Conservation (phyloP, 75 land plant species). For the Sequoia sempervirens region DNA sequence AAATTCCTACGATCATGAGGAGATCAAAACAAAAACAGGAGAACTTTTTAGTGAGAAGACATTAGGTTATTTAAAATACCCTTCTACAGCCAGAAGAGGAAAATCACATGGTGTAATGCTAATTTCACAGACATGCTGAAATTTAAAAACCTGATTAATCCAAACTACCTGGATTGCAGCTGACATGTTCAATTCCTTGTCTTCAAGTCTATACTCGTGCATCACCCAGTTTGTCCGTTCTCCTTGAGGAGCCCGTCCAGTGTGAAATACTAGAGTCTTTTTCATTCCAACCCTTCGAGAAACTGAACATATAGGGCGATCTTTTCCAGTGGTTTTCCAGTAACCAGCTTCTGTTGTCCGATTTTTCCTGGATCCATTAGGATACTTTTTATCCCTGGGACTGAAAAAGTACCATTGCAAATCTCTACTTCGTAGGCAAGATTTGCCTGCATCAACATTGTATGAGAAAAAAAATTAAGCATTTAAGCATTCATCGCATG, state of each 20-base stretch:
- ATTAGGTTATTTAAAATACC: not conserved
- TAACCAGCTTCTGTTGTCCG: conserved; percentile 47
- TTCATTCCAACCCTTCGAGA: conserved; percentile 40
- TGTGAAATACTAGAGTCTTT: conserved; percentile 32
- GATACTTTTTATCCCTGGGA: conserved; percentile 39
- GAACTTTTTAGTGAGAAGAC: not conserved
- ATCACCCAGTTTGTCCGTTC: conserved; percentile 6
- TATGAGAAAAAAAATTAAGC: not conserved
- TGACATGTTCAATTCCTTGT: not conserved
- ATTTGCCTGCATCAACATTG: conserved; percentile 17
- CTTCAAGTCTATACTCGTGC: conserved; percentile 6
- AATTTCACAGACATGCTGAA: not conserved
- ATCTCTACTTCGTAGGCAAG: conserved; percentile 37
- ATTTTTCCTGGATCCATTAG: conserved; percentile 40
- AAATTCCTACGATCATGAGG: not conserved
- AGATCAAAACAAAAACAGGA: not conserved
- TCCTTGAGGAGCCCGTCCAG: conserved; percentile 6
- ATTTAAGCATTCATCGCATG: not conserved
- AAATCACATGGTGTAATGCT: not conserved
- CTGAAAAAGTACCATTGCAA: conserved; percentile 52
- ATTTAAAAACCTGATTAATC: not conserved
- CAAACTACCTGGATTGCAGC: not conserved
- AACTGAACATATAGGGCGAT: conserved; percentile 20
- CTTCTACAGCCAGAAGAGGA: not conserved
- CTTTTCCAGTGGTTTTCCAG: conserved; percentile 73